Conservation (phyloP, 2,329 filamentous ascomycete genomes). For the Xylaria digitata region DNA sequence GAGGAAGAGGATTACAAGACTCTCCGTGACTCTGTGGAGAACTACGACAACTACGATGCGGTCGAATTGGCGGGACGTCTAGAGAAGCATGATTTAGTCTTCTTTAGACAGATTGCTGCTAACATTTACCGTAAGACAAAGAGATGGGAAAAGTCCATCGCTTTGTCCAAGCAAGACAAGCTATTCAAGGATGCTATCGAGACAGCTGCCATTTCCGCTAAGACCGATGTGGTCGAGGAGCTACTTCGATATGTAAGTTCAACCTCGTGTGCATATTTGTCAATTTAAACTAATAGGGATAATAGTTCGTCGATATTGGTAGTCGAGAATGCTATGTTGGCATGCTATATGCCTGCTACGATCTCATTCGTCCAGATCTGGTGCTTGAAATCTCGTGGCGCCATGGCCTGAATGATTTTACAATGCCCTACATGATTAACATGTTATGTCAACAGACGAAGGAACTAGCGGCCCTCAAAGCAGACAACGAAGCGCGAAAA, state of each 20-base stretch:
- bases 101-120: slow-evolving; percentile 98
- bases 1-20: slow-evolving; percentile 99
- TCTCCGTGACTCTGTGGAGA: slow-evolving; percentile 94
- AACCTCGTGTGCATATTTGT: slow-evolving; percentile 13
- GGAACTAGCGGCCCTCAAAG: slow-evolving; percentile 85
- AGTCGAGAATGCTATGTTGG: slow-evolving; percentile 99
- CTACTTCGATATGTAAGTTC: slow-evolving; percentile 95
- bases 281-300: slow-evolving; percentile 49
- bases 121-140: slow-evolving; percentile 99
- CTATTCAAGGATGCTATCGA: slow-evolving; percentile 99
- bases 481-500: slow-evolving; percentile 96
- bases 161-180: slow-evolving; percentile 98
- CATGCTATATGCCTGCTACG: slow-evolving; percentile 99
- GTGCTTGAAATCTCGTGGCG: slow-evolving; percentile 98
- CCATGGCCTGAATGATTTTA: slow-evolving; percentile 92
- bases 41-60: slow-evolving; percentile 99
- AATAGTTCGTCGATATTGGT: slow-evolving; percentile 96
- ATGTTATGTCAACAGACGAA: slow-evolving; percentile 90
- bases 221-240: slow-evolving; percentile 93
- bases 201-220: slow-evolving; percentile 91
- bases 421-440: slow-evolving; percentile 99
- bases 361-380: slow-evolving; percentile 91
- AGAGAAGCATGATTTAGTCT: slow-evolving; percentile 97
- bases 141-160: slow-evolving; percentile 99
- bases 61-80: slow-evolving; percentile 90